These are phyloP conservation scores for Termitomyces heimii DNA, from an alignment of 768 basidiomycete genomes.

Conservation along the genomic window DNA sequence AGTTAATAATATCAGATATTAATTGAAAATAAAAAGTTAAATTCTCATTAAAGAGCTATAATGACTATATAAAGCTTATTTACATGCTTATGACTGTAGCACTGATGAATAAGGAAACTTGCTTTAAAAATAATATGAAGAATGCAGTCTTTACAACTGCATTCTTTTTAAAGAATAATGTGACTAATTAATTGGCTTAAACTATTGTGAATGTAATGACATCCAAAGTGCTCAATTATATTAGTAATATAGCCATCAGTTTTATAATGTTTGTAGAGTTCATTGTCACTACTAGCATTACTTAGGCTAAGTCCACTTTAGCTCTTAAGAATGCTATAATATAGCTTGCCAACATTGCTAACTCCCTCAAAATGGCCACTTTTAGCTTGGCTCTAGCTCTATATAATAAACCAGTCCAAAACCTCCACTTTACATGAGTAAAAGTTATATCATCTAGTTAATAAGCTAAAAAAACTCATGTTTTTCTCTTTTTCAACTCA, in stretches of 20 bases:
- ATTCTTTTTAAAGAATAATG: background rate
- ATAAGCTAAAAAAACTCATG: too few relatives aligned
- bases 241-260: background rate
- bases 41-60: too few relatives aligned
- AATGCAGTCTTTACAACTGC: background rate
- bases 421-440: too few relatives aligned
- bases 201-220: background rate
- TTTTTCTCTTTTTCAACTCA: too few relatives aligned
- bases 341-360: background rate
- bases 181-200: background rate
- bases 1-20: too few relatives aligned
- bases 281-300: background rate
- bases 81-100: too few relatives aligned
- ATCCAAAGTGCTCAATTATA: background rate
- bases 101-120: too few relatives aligned
- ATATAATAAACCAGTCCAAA: too few relatives aligned
- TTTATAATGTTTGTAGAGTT: background rate
- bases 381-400: too few relatives aligned
- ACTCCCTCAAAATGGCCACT: too few relatives aligned
- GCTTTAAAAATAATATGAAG: background rate
- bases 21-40: too few relatives aligned
- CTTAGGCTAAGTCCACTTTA: background rate
- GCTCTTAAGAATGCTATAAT: background rate
- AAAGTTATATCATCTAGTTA: background rate
- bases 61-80: too few relatives aligned